These are phyloP conservation scores for Xerocomus potaroensis DNA, from an alignment of 768 basidiomycete species.

Conservation along the genomic window DNA sequence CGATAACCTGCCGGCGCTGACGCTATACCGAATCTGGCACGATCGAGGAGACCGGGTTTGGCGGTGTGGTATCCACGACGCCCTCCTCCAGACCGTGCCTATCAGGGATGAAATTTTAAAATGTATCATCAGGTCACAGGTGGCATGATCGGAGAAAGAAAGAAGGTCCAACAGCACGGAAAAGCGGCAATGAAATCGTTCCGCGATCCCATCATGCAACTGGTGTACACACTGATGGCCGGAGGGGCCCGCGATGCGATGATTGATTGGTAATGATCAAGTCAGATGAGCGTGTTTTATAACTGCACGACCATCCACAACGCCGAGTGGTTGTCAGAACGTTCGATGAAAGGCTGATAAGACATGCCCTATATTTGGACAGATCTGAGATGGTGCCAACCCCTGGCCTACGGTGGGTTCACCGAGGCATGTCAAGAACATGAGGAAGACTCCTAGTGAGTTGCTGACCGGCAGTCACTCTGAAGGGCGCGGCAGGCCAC, in stretches of 20 bases:
- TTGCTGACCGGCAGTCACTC: too few species aligned
- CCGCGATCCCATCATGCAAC: slow-evolving; percentile 15
- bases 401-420: slow-evolving; percentile 19
- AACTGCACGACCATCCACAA: slow-evolving; percentile 3
- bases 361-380: slow-evolving; percentile 6
- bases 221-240: slow-evolving; percentile 7
- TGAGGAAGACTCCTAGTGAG: slow-evolving; percentile 15
- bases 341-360: slow-evolving; percentile 31
- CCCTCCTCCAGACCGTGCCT: slow-evolving; percentile 3
- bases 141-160: slow-evolving; percentile 15
- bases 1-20: background rate
- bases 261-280: slow-evolving; percentile 19
- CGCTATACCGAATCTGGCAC: background rate
- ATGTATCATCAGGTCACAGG: too few species aligned
- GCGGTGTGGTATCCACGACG: background rate
- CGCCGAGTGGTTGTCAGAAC: slow-evolving; percentile 12
- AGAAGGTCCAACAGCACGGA: slow-evolving; percentile 14
- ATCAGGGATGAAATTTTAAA: slow-evolving; percentile 12
- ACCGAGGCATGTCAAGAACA: slow-evolving; percentile 26
- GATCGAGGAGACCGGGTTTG: background rate
- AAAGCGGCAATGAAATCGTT: slow-evolving; percentile 23
- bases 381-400: slow-evolving; percentile 25
- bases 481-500: slow-evolving; percentile 8
- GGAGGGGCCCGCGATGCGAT: slow-evolving; percentile 8
- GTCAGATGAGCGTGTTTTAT: slow-evolving; percentile 19